These are phyloP conservation scores for Ashbya aceris DNA, from an alignment of 1,139 yeast genomes.

Conservation along the genomic window DNA sequence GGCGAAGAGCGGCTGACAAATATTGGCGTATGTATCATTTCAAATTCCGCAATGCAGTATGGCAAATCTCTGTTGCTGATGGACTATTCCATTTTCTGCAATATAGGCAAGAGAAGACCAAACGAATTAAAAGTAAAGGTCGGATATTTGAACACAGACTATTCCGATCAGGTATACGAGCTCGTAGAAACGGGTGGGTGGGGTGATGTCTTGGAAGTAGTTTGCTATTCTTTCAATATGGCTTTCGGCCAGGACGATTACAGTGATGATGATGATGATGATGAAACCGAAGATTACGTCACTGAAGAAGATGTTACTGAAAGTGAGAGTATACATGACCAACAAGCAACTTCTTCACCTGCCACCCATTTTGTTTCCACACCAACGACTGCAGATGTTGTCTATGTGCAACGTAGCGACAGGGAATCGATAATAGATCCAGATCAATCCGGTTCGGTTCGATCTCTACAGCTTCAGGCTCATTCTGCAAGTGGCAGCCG, in stretches of 20 bases:
- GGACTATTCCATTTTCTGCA: constrained; percentile 16
- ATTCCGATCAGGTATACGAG: constrained; percentile 23
- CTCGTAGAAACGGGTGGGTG: constrained; percentile 26
- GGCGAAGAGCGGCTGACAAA: constrained; percentile 6
- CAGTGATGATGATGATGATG: constrained; percentile 9
- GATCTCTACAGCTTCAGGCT: too few relatives aligned
- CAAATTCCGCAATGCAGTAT: constrained; percentile 23
- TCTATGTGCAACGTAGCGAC: too few relatives aligned
- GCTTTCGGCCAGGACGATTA: constrained; percentile 26
- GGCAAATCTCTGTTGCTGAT: constrained; percentile 18
- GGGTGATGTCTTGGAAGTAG: constrained; percentile 22
- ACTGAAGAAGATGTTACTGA: not conserved
- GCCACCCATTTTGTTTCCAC: too few relatives aligned
- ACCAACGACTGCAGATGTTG: too few relatives aligned
- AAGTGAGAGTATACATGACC: not conserved
- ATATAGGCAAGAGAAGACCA: constrained; percentile 16
- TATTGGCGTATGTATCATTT: constrained; percentile 21
- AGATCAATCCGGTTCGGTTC: too few relatives aligned
- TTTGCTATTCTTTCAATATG: constrained; percentile 25
- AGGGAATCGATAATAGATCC: too few relatives aligned
- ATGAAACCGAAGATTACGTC: constrained; percentile 3
- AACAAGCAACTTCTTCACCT: too few relatives aligned
- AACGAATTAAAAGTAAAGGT: constrained; percentile 26
- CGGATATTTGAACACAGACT: constrained; percentile 27
- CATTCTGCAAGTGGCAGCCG: not conserved